A percentile compares a stretch with the other conserved stretches of the same genome.
phyloP scores from a whole-genome alignment of 2,329 filamentous ascomycete species.

The Aspergillus fischeri region DNA sequence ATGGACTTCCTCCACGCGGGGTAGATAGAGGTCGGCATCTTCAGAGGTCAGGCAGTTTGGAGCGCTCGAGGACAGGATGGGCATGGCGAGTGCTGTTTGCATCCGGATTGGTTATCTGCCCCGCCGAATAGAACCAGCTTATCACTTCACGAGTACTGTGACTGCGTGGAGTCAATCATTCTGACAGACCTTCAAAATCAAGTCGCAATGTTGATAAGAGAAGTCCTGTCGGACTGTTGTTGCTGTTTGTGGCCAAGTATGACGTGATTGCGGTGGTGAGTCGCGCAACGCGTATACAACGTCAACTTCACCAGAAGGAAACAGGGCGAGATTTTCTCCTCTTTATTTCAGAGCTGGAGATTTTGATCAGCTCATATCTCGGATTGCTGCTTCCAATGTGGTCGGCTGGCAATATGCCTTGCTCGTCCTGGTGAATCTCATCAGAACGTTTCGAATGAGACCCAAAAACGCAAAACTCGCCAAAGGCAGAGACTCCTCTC shows the following conservation, averaged over 20 bases:
- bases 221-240: background rate
- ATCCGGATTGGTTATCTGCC: background rate
- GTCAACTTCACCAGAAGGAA: background rate
- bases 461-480: too few relatives aligned
- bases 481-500: background rate
- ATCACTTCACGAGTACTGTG: background rate
- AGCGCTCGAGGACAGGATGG: background rate
- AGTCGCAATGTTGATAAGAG: background rate
- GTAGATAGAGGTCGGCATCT: background rate
- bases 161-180: background rate
- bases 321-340: background rate
- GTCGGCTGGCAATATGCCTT: background rate
- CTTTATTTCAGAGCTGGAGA: background rate
- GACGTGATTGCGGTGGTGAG: constrained; percentile 20
- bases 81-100: background rate
- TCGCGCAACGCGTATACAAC: constrained; percentile 8
- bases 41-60: background rate
- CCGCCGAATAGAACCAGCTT: background rate
- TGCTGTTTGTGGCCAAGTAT: constrained; percentile 12
- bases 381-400: background rate
- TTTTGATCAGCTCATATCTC: too few relatives aligned
- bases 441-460: background rate
- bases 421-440: background rate
- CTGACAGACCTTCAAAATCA: background rate
- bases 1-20: constrained; percentile 3